A percentile compares a stretch with the other conserved stretches of the same genome.
Conservation (phyloP, 2,329 filamentous ascomycete species). For the Aureobasidium sp. region DNA sequence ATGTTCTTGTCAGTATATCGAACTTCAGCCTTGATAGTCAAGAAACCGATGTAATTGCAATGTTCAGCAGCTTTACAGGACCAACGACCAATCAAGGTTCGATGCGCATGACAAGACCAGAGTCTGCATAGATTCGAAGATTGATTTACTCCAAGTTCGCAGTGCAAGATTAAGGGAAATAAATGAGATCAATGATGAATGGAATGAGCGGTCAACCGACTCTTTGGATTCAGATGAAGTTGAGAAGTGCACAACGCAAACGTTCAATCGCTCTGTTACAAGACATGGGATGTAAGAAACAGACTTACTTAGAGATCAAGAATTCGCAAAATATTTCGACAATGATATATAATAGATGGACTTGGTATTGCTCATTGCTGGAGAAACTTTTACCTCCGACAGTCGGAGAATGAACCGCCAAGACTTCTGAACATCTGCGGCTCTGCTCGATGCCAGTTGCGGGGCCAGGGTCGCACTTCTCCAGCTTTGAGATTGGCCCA, state of each 20-base stretch:
- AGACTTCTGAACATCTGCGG: background rate
- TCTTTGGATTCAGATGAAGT: background rate
- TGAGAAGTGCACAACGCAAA: background rate
- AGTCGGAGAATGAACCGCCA: background rate
- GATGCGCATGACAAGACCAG: too few species aligned
- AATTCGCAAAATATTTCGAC: background rate
- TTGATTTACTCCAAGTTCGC: too few species aligned
- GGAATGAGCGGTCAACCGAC: background rate
- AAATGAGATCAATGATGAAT: too few species aligned
- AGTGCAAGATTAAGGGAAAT: too few species aligned
- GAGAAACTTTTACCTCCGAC: conserved; percentile 13
- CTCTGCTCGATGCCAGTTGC: too few species aligned
- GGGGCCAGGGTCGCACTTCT: background rate
- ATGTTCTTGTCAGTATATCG: background rate
- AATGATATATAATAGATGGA: background rate
- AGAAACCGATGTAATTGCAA: too few species aligned
- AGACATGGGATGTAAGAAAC: background rate
- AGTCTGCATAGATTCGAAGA: too few species aligned
- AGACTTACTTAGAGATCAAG: background rate
- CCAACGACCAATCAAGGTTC: too few species aligned
- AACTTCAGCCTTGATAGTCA: too few species aligned
- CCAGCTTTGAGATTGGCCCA: too few species aligned
- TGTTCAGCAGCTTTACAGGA: too few species aligned
- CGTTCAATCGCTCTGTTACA: background rate
- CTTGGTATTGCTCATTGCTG: conserved; percentile 9